These are phyloP conservation scores for Cetraspora pellucida DNA, from an alignment of 192 early-diverging fungal species.

Conservation along the genomic window DNA sequence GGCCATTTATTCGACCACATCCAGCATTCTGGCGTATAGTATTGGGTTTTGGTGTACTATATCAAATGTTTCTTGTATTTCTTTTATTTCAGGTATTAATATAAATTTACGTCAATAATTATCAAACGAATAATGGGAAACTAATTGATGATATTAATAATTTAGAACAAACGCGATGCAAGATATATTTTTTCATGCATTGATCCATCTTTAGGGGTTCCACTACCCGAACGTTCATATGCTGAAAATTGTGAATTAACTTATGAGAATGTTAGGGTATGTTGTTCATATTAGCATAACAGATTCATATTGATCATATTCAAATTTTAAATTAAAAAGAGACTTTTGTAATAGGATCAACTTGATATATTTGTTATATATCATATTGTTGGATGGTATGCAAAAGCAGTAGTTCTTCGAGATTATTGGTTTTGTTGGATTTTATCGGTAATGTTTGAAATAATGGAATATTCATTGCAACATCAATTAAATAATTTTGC, in stretches of 20 bases:
- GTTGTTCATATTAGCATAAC: neutral
- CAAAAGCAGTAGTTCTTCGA: conserved; percentile 88
- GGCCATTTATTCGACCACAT: conserved; percentile 92
- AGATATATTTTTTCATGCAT: conserved; percentile 77
- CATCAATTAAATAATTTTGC: conserved; percentile 97
- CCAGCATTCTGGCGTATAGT: conserved; percentile 92
- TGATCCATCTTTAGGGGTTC: conserved; percentile 77
- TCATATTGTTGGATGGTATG: conserved; percentile 93
- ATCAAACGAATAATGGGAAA: neutral
- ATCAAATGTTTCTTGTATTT: conserved; percentile 89
- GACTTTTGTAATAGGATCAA: conserved; percentile 57
- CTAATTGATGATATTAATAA: neutral
- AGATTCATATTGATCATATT: neutral
- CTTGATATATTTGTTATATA: conserved; percentile 94
- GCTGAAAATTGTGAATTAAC: conserved; percentile 87
- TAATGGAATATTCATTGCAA: conserved; percentile 92
- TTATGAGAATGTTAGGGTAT: conserved; percentile 69
- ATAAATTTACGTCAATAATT: neutral
- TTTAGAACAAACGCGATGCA: conserved; percentile 85
- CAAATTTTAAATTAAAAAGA: neutral
- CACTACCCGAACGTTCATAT: conserved; percentile 90
- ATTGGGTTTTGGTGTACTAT: conserved; percentile 80
- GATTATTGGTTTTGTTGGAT: conserved; percentile 98
- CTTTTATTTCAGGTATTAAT: conserved; percentile 83
- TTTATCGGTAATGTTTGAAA: conserved; percentile 90